Percentiles rank a stretch among this genome's conserved stretches.
Conservation (phyloP, 495 filamentous ascomycete genomes). For the Neurospora hispaniola region DNA sequence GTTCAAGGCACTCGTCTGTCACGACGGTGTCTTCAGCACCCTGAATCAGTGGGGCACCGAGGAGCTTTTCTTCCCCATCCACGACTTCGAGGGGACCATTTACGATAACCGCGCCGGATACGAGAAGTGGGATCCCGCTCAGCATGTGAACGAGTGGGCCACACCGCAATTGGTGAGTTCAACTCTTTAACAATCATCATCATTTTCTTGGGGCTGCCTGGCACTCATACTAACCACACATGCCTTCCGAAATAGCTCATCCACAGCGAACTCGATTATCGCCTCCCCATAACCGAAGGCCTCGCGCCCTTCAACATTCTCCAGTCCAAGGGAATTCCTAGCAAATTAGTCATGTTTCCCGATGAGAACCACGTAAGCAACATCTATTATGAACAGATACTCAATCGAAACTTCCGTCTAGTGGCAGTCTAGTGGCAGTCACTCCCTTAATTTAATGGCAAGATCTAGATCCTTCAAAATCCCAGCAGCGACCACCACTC, state of each 20-base stretch:
- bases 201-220: neutral
- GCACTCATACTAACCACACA: neutral
- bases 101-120: conserved; percentile 65
- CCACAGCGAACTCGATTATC: conserved; percentile 86
- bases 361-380: conserved; percentile 57
- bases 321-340: conserved; percentile 61
- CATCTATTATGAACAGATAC: neutral
- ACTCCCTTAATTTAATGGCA: neutral
- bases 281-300: conserved; percentile 73
- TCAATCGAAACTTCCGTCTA: neutral
- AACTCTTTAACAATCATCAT: neutral
- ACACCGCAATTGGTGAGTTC: conserved; percentile 59
- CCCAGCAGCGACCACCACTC: neutral
- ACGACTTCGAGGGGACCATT: conserved; percentile 71
- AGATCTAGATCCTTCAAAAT: neutral
- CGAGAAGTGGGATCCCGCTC: conserved; percentile 72
- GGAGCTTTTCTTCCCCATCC: conserved; percentile 81
- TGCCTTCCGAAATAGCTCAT: conserved; percentile 44
- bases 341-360: conserved; percentile 70
- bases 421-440: neutral
- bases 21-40: conserved; percentile 83
- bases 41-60: conserved; percentile 64
- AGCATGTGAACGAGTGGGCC: conserved; percentile 54
- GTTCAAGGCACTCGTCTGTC: conserved; percentile 83
- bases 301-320: conserved; percentile 82